Percentiles rank a stretch among this genome's conserved stretches.
These are phyloP conservation scores for Aspergillus fischeri DNA, from an alignment of 2,329 filamentous ascomycete species.

Conservation along the genomic window DNA sequence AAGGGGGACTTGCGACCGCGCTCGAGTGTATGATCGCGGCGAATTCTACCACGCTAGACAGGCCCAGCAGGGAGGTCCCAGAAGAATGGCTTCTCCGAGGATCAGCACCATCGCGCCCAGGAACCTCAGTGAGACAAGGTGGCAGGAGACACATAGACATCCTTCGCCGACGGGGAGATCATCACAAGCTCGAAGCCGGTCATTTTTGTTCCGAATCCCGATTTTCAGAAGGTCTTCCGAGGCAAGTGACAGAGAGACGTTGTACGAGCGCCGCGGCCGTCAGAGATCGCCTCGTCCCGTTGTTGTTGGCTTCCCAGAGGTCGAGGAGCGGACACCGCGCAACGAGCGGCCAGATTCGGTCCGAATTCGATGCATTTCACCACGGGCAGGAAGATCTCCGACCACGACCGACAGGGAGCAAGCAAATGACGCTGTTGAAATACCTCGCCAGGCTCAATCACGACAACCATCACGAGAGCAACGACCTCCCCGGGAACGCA, in stretches of 20 bases:
- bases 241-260: neutral
- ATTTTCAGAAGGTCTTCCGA: slow-evolving; percentile 10
- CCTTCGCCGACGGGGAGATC: slow-evolving; percentile 2
- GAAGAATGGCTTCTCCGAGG: neutral
- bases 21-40: slow-evolving; percentile 11
- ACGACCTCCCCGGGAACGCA: slow-evolving; percentile 15
- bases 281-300: slow-evolving; percentile 8
- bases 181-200: slow-evolving; percentile 8
- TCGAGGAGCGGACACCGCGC: neutral
- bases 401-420: neutral
- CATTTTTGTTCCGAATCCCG: slow-evolving; percentile 10
- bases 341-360: slow-evolving; percentile 1
- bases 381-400: neutral
- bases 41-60: slow-evolving; percentile 14
- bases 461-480: neutral
- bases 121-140: slow-evolving; percentile 1
- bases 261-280: slow-evolving; percentile 4
- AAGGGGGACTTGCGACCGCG: slow-evolving; percentile 8
- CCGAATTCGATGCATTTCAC: slow-evolving; percentile 5
- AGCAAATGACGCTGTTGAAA: neutral
- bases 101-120: slow-evolving; percentile 9
- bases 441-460: neutral
- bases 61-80: neutral
- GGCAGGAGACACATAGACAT: neutral
- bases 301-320: slow-evolving; percentile 11